These are phyloP conservation scores for Nakaseomyces nivariensis DNA, from an alignment of 1,139 yeast genomes.

Conservation along the genomic window DNA sequence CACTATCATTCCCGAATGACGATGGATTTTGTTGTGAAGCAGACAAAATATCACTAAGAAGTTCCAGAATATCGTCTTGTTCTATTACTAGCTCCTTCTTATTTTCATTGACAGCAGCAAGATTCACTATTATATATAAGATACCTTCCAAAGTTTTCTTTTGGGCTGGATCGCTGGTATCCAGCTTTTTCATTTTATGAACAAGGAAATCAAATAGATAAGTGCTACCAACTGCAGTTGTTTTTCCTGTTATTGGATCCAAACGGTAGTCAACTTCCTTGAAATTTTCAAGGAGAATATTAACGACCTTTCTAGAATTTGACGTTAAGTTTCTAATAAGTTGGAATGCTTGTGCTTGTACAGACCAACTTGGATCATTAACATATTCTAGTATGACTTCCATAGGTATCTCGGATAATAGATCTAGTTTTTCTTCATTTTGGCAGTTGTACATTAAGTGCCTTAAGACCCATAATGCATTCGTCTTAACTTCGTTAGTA, in stretches of 20 bases:
- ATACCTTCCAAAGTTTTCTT: conserved; percentile 37
- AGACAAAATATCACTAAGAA: conserved; percentile 29
- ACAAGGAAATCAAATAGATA: conserved; percentile 33
- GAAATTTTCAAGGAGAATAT: conserved; percentile 33
- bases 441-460: conserved; percentile 44
- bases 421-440: conserved; percentile 28
- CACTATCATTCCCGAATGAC: conserved; percentile 31
- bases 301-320: conserved; percentile 46
- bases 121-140: conserved; percentile 45
- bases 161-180: conserved; percentile 21
- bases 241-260: conserved; percentile 17
- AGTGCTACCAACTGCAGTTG: conserved; percentile 20
- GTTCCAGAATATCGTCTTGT: conserved; percentile 34
- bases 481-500: conserved; percentile 33
- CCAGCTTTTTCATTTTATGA: conserved; percentile 27
- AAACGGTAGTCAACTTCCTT: conserved; percentile 17
- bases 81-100: conserved; percentile 39
- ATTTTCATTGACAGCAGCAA: conserved; percentile 44
- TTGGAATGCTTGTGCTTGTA: conserved; percentile 61
- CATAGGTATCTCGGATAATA: conserved; percentile 41
- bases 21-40: conserved; percentile 15
- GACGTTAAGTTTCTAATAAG: conserved; percentile 69
- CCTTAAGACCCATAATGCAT: conserved; percentile 47
- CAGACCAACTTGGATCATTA: conserved; percentile 39
- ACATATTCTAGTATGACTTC: conserved; percentile 42